Percentiles rank a stretch among this genome's conserved stretches.
phyloP scores from a whole-genome alignment of 495 filamentous ascomycete genomes.

The Aspergillus steynii region DNA sequence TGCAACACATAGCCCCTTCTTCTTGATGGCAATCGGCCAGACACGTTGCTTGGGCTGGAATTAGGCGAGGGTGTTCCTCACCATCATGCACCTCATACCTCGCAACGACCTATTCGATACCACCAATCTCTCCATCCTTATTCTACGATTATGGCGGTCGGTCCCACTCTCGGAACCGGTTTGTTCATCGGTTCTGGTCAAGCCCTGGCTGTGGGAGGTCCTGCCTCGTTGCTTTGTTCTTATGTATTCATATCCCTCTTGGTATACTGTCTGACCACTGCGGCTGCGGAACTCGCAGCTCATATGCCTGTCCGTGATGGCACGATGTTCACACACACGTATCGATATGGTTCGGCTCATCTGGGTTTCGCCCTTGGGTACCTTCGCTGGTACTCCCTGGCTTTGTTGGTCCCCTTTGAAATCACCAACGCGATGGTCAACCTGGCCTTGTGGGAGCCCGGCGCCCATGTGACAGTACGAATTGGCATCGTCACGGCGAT shows the following conservation, averaged over 20 bases:
- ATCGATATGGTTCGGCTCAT: slow-evolving; percentile 50
- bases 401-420: slow-evolving; percentile 71
- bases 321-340: slow-evolving; percentile 57
- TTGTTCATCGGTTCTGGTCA: slow-evolving; percentile 43
- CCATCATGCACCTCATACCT: neutral
- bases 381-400: slow-evolving; percentile 58
- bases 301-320: slow-evolving; percentile 57
- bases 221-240: slow-evolving; percentile 39
- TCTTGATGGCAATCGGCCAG: neutral
- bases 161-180: slow-evolving; percentile 43
- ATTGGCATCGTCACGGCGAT: slow-evolving; percentile 68
- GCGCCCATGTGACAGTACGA: slow-evolving; percentile 63
- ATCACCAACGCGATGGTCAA: slow-evolving; percentile 84
- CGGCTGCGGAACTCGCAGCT: slow-evolving; percentile 62
- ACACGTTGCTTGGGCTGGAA: neutral
- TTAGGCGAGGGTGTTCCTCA: neutral
- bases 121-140: slow-evolving; percentile 7
- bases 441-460: slow-evolving; percentile 71
- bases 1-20: neutral
- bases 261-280: slow-evolving; percentile 61
- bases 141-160: slow-evolving; percentile 31
- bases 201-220: slow-evolving; percentile 41
- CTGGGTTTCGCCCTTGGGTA: slow-evolving; percentile 58
- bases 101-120: neutral
- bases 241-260: slow-evolving; percentile 52